phyloP scores from a whole-genome alignment of 805 yeast species.

The Candida saitoana region DNA sequence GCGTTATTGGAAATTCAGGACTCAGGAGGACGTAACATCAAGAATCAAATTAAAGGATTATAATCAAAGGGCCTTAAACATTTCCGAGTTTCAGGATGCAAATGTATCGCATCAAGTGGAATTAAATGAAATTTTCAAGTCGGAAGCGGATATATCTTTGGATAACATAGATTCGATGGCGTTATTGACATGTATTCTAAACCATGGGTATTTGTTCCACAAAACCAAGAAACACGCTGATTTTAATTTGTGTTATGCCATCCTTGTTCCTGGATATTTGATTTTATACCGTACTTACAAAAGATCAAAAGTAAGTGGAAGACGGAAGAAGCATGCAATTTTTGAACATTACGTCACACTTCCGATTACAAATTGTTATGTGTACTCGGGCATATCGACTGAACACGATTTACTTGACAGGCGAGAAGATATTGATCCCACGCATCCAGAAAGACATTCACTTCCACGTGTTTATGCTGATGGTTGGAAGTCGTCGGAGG shows the following conservation, averaged over 20 bases:
- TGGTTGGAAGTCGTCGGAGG: constrained; percentile 83
- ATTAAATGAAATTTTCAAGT: constrained; percentile 50
- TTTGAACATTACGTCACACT: constrained; percentile 54
- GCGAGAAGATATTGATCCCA: constrained; percentile 43
- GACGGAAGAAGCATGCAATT: constrained; percentile 43
- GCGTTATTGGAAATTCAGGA: constrained; percentile 58
- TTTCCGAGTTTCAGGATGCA: constrained; percentile 57
- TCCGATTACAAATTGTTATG: constrained; percentile 63
- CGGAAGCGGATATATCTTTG: constrained; percentile 48
- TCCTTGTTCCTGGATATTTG: constrained; percentile 68
- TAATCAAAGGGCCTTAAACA: constrained; percentile 46
- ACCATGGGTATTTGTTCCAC: constrained; percentile 64
- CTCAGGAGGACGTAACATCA: constrained; percentile 35
- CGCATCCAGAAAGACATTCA: constrained; percentile 51
- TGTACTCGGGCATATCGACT: constrained; percentile 68
- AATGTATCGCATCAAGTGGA: constrained; percentile 38
- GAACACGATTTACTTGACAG: constrained; percentile 50
- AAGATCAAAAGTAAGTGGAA: constrained; percentile 44
- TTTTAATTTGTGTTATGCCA: constrained; percentile 57
- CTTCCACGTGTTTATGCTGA: constrained; percentile 73
- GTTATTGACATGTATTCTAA: constrained; percentile 54
- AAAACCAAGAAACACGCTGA: constrained; percentile 66
- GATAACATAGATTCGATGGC: constrained; percentile 58
- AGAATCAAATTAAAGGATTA: constrained; percentile 33
- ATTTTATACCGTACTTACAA: constrained; percentile 50